phyloP scores from a whole-genome alignment of 768 basidiomycete species.

The Cyathus striatus region DNA sequence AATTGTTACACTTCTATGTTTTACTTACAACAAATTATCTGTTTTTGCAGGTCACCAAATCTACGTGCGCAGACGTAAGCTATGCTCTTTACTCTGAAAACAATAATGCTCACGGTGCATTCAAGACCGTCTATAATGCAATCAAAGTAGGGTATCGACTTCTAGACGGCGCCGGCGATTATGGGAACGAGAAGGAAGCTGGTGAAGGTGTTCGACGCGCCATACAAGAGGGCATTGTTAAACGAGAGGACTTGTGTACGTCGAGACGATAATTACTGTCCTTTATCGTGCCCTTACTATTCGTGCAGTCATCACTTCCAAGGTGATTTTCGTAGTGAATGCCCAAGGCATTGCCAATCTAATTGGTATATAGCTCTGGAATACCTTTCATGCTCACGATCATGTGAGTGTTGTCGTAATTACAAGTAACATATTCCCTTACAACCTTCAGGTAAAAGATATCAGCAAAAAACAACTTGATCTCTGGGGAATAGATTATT shows the following conservation, averaged over 20 bases:
- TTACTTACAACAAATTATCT: neutral
- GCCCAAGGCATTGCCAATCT: too few species aligned
- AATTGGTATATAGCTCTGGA: constrained; percentile 59
- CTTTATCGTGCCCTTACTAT: constrained; percentile 1
- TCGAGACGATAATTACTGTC: constrained; percentile 6
- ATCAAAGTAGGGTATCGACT: constrained; percentile 86
- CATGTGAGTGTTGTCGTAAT: constrained; percentile 44
- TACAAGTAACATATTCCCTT: neutral
- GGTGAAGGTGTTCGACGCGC: constrained; percentile 76
- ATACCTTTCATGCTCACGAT: constrained; percentile 80
- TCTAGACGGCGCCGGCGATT: constrained; percentile 81
- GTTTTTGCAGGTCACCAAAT: constrained; percentile 44
- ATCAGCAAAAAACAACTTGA: constrained; percentile 60
- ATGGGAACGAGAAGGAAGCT: constrained; percentile 86
- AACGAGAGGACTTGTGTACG: constrained; percentile 83
- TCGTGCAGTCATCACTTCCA: constrained; percentile 72
- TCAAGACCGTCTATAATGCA: constrained; percentile 77
- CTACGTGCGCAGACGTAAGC: constrained; percentile 55
- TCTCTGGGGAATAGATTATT: constrained; percentile 83
- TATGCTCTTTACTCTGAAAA: neutral
- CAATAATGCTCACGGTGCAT: neutral
- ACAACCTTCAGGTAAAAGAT: constrained; percentile 40
- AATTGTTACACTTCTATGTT: constrained; percentile 5
- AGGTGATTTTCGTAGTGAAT: constrained; percentile 45
- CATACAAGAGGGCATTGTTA: constrained; percentile 77